Conservation (phyloP, 225 moss, liverwort and hornwort species). For the Asterella californica region DNA sequence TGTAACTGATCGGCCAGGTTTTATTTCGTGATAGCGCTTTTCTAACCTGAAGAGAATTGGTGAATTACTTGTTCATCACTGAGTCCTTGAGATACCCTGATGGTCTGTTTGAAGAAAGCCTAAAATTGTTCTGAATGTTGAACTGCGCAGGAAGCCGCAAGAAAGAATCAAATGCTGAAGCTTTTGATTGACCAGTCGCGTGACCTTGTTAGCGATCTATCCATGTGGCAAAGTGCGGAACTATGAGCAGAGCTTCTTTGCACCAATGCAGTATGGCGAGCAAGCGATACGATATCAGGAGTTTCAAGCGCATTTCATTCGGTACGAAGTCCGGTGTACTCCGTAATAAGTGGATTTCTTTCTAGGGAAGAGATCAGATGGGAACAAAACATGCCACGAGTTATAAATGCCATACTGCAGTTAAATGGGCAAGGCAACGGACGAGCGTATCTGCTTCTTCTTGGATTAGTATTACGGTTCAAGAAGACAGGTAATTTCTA, state of each 20-base stretch:
- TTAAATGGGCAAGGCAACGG: no score
- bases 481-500: no score
- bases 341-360: no score
- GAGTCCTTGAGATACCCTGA: no score
- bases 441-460: no score
- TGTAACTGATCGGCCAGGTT: not conserved
- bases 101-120: not conserved
- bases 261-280: not conserved
- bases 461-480: no score
- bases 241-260: slow-evolving; percentile 20
- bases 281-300: not conserved
- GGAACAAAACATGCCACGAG: no score
- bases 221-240: slow-evolving; percentile 84
- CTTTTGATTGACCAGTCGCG: slow-evolving; percentile 71
- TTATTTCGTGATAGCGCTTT: no score
- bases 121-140: not conserved
- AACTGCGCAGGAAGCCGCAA: slow-evolving; percentile 59
- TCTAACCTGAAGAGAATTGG: not conserved
- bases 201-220: slow-evolving; percentile 60
- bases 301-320: no score
- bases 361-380: no score
- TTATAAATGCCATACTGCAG: no score
- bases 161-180: slow-evolving; percentile 80
- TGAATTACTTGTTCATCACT: not conserved
- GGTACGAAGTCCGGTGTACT: no score